Base-by-base conservation (phyloP, 345 rosid species). In the Pugionium dolabratum region DNA sequence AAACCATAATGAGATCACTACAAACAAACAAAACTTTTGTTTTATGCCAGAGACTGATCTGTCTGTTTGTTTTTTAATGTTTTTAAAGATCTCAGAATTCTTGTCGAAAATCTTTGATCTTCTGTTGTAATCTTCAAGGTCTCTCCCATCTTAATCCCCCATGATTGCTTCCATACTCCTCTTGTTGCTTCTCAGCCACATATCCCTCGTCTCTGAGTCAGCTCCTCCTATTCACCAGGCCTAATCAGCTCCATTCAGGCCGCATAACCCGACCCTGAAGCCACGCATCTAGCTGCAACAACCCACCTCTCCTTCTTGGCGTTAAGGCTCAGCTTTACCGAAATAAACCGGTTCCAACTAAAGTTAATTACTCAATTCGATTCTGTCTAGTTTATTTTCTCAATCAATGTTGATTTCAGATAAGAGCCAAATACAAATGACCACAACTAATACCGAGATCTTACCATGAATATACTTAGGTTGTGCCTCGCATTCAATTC, bases 91-190 rank as follows among this genome's bases (percentile, higher is more conserved):
- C 66, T 57, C 54, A 53, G 88, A 82, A 58, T 94, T 86, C 69
- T 78, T 78, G 49, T 91, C 82, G 69, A 91, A 91, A 37, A 91
- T 83, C 71, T 78, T 87, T 31, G 97, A 94, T 79, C 97, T 86
- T 65, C 93, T 77, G 39, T 69, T 80, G 74, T 88, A 91, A 78
- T 91, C 96, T 18, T 42, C 54, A 5, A 94, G 86, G 10, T 88
- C 80, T 70, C 64, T 87, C 0, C 95, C 97, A 9, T 85, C 75
- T 67, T 91, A 96, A 4, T 79, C 85, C 4, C 94, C 97, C 93
- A 85, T 86, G 65, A 91, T 91, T n/a, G 93, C 97, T 71, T 91
- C 77, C 77, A 82, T 49, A 67, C 48, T 42, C 83, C 87, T 72
- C 62, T 59, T 26, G 46, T 60, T 6, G 18, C 79, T 66, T 74